Conservation (phyloP, 805 yeast genomes). For the Jamesozyma piceae region DNA sequence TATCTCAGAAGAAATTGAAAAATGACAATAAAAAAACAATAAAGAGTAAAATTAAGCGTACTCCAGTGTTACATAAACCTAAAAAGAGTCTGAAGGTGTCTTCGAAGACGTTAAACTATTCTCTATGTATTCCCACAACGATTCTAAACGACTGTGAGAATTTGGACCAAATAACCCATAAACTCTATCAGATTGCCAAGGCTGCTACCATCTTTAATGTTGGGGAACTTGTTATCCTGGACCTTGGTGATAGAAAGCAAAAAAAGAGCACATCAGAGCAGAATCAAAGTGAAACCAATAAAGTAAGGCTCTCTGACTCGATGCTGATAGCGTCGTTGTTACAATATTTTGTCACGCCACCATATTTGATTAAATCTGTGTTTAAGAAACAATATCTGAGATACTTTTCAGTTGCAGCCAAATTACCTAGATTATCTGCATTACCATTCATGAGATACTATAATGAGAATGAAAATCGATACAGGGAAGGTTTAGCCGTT, state of each 20-base stretch:
- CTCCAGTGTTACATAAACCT: conserved; percentile 6
- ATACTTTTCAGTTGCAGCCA: conserved; percentile 54
- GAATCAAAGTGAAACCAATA: conserved; percentile 8
- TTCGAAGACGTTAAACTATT: conserved; percentile 31
- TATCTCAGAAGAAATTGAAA: too few species aligned
- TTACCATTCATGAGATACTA: conserved; percentile 59
- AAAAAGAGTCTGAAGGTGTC: conserved; percentile 14
- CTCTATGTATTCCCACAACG: conserved; percentile 68
- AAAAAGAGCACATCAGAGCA: conserved; percentile 6
- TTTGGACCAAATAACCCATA: conserved; percentile 62
- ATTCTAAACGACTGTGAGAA: conserved; percentile 53
- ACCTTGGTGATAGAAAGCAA: conserved; percentile 33
- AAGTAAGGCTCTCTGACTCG: conserved; percentile 29
- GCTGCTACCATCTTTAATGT: conserved; percentile 62
- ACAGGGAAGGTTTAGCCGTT: conserved; percentile 52
- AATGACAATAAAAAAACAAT: too few species aligned
- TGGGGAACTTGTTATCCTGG: conserved; percentile 64
- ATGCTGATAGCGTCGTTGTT: conserved; percentile 57
- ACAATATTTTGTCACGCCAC: conserved; percentile 79
- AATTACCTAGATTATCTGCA: conserved; percentile 61
- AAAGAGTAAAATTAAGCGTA: neutral
- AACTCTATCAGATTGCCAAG: conserved; percentile 71
- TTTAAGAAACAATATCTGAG: conserved; percentile 41
- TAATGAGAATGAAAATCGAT: conserved; percentile 33
- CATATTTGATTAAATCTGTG: conserved; percentile 58